Evolutionary conservation across 129 eudicot genomes (phyloP), one percentile per base, ranked within the genome.

Genomic region (Mikania micrantha): DNA sequence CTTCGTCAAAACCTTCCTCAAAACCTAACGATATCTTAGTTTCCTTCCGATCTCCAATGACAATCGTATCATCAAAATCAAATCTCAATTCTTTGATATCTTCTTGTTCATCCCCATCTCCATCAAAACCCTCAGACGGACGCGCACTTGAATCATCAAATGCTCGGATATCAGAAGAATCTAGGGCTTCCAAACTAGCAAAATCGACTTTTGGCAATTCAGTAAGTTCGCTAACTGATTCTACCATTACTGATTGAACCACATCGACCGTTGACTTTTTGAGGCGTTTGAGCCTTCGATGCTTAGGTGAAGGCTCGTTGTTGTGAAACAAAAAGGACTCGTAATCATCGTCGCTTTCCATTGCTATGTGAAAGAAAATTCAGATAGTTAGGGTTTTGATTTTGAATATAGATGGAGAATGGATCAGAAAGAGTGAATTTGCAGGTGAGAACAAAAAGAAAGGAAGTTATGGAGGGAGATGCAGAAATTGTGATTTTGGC

Each of bases 271-370:
- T 40, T 11, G 85, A 47, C 57, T 85, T 88, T 66, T 85, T 85
- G 15, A 85, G 61, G 67, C 91, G 88, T 75, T 85, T 85, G 77
- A 88, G 91, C 47, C 83, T 60, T 16, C 81, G 81, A 36, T 36
- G 77, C n/a, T 78, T 81, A 12, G 81, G 79, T 9, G 85, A 71
- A 34, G 79, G 74, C 17, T 67, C 41, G 64, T 54, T 54, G 60
- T 76, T 50, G 0, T 61, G 64, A 16, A 83, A 80, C 4, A 88
- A 83, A 50, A 80, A 75, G 4, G 88, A 73, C 66, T 70, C 79
- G 47, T 65, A 83, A 75, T 85, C 96, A 42, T 88, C 96, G 48
- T 88, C 96, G 67, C 85, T 88, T 20, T 83, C 96, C 96, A 88
- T 88, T 22, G 77, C 5, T 58, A 9, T 16, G 71, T 34, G 66